phyloP scores from a whole-genome alignment of 2,329 filamentous ascomycete genomes.

The Clarireedia paspali region DNA sequence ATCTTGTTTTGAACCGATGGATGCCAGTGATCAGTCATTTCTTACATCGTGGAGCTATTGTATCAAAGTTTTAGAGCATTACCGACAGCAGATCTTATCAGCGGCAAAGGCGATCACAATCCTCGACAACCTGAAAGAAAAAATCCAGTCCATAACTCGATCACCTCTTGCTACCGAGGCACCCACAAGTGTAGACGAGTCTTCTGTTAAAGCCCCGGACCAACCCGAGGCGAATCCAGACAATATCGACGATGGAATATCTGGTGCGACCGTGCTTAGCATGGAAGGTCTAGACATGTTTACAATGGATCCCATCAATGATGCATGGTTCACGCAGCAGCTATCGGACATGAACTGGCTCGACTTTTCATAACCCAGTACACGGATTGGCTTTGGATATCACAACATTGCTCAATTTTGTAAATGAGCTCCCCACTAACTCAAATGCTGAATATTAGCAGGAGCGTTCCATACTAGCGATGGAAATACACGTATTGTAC shows the following conservation, averaged over 20 bases:
- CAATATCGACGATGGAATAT: background rate
- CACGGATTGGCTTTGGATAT: too few species aligned
- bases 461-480: too few species aligned
- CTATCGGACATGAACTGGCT: conserved; percentile 4
- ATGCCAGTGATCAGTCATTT: background rate
- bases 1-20: conserved; percentile 1
- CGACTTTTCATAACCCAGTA: background rate
- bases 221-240: background rate
- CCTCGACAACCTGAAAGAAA: background rate
- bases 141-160: background rate
- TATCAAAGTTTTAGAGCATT: conserved; percentile 2
- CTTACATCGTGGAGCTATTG: conserved; percentile 2
- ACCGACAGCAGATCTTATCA: conserved; percentile 1
- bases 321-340: conserved; percentile 7
- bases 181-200: too few species aligned
- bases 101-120: background rate
- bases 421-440: too few species aligned
- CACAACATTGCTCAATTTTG: too few species aligned
- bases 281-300: conserved; percentile 1
- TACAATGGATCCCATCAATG: conserved; percentile 4
- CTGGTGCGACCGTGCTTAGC: background rate
- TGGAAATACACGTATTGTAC: too few species aligned
- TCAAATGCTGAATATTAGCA: too few species aligned
- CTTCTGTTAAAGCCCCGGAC: background rate
- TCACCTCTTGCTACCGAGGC: too few species aligned